These are phyloP conservation scores for Alternaria angustiovoidea DNA, from an alignment of 2,329 filamentous ascomycete genomes.

Conservation along the genomic window DNA sequence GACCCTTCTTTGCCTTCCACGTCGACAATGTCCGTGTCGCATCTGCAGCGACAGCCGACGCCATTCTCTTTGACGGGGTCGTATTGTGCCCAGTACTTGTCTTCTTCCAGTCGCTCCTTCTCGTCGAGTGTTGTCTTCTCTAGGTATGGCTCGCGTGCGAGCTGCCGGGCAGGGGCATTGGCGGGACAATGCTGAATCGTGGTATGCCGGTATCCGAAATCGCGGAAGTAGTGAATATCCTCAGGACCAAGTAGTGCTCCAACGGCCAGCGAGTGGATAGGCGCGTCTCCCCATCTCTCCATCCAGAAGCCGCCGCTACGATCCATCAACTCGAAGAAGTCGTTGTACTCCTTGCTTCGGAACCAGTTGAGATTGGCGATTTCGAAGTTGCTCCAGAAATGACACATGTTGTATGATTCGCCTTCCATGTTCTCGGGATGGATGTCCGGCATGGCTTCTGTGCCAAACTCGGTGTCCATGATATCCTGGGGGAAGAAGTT, in stretches of 20 bases:
- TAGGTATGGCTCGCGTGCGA: constrained; percentile 79
- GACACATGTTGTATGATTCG: constrained; percentile 99
- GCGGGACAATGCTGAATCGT: constrained; percentile 98
- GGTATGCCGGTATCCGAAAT: constrained; percentile 97
- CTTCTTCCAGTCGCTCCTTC: constrained; percentile 87
- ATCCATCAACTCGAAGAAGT: constrained; percentile 99
- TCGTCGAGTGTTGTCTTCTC: constrained; percentile 83
- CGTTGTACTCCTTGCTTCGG: constrained; percentile 94
- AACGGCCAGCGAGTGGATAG: constrained; percentile 95
- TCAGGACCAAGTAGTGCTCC: constrained; percentile 81
- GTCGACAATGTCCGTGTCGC: constrained; percentile 96
- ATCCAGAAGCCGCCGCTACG: constrained; percentile 98
- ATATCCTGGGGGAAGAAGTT: constrained; percentile 82
- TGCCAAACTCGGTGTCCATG: constrained; percentile 75
- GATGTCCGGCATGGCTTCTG: constrained; percentile 76
- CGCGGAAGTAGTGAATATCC: constrained; percentile 98
- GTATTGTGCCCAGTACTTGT: constrained; percentile 92
- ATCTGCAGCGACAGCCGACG: constrained; percentile 94
- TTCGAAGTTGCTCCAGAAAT: constrained; percentile 99
- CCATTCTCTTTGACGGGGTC: constrained; percentile 93
- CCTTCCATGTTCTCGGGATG: constrained; percentile 95
- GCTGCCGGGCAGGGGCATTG: constrained; percentile 88
- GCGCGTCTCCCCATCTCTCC: constrained; percentile 98
- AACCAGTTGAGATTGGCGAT: constrained; percentile 96
- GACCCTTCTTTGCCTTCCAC: constrained; percentile 98